Base-by-base conservation (phyloP, 2,329 filamentous ascomycete genomes). In the Xylaria digitata region DNA sequence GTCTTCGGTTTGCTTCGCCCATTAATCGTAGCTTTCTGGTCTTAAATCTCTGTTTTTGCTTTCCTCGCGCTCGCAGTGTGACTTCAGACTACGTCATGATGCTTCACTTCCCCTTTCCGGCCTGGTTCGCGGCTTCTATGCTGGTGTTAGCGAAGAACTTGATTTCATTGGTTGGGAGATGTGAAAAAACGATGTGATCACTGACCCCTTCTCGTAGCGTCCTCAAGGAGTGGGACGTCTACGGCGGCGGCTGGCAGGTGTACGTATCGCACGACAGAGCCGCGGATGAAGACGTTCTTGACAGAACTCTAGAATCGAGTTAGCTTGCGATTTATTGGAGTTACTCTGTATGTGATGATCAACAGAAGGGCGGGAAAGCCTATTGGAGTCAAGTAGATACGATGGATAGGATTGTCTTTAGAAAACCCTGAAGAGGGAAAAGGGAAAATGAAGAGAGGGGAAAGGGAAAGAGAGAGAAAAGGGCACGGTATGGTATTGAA, bases 201-300 rank as follows among this genome's bases (percentile, higher is more conserved):
- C 48, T 43, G 23, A 92, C 92, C 92, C 89, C 93, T 90, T 79
- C 93, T 88, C 67, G 93, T 97, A 21, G 94, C 94, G 82, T 97
- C 94, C 82, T 97, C 94, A 68, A 97, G 81, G 69, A 97, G 81
- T 40, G 92, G 91, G 30, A 94, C 91, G 77, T 97, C 94, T 45
- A 97, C 94, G 49, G 92, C 91, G 32, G 85, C 87, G 7, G 90
- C 90, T 0, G 94, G 94, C 57, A 97, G 83, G 79, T 97, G 93
- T 56, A 97, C 93, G 77, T 97, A 97, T 74, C 94, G 87, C 71
- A 97, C 94, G 50, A 97, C 94, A 63, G 92, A 96, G 37, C 94
- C 94, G 75, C 94, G 88, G 76, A 97, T 97, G 78, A 97, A 97
- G 81, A 97, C 93, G 77, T 97, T 97, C 84, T 96, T 97, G 72